phyloP scores from a whole-genome alignment of 2,329 filamentous ascomycete genomes.

The Cordyceps cateniannulata region DNA sequence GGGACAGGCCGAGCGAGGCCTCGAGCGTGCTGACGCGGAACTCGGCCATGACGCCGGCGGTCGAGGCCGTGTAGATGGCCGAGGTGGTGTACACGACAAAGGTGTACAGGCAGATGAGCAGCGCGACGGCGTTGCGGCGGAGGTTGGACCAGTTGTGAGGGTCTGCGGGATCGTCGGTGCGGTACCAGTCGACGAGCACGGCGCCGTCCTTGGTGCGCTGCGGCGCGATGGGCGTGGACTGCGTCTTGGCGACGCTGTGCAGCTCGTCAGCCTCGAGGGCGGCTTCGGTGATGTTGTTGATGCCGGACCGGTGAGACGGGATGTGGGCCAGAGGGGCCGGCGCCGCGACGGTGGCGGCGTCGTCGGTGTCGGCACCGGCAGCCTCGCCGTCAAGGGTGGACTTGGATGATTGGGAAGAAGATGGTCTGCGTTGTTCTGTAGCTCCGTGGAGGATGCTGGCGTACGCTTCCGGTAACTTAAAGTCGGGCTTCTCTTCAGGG shows the following conservation, averaged over 20 bases:
- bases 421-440: slow-evolving; percentile 14
- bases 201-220: slow-evolving; percentile 42
- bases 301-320: slow-evolving; percentile 2
- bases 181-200: slow-evolving; percentile 49
- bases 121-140: slow-evolving; percentile 34
- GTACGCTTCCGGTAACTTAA: slow-evolving; percentile 41
- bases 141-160: slow-evolving; percentile 47
- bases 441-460: slow-evolving; percentile 28
- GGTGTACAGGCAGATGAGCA: slow-evolving; percentile 50
- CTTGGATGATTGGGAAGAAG: slow-evolving; percentile 4
- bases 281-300: slow-evolving; percentile 25
- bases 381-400: not conserved
- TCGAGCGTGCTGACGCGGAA: slow-evolving; percentile 47
- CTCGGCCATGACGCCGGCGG: slow-evolving; percentile 40
- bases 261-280: slow-evolving; percentile 31
- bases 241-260: slow-evolving; percentile 33
- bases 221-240: slow-evolving; percentile 43
- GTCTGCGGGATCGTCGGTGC: slow-evolving; percentile 47
- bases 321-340: not conserved
- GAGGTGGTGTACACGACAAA: slow-evolving; percentile 50
- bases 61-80: slow-evolving; percentile 41
- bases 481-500: slow-evolving; percentile 52
- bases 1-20: slow-evolving; percentile 50
- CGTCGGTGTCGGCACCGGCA: not conserved
- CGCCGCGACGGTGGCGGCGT: not conserved